These are phyloP conservation scores for Volutella citrinella DNA, from an alignment of 2,329 filamentous ascomycete genomes.

Conservation along the genomic window DNA sequence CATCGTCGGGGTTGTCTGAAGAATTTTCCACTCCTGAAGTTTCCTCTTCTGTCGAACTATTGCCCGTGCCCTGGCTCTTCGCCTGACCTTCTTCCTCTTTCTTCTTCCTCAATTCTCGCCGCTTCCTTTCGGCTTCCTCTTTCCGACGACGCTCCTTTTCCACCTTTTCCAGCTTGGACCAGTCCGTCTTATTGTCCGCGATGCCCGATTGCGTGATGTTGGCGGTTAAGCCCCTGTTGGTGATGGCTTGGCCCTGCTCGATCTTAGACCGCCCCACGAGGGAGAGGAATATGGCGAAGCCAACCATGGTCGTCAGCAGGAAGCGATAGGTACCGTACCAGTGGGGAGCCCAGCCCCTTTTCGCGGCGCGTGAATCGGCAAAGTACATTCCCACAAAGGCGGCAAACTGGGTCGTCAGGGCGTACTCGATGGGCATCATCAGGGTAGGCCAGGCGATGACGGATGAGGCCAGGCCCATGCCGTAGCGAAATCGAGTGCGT, in stretches of 20 bases:
- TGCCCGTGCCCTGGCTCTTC: too few relatives aligned
- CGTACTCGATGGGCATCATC: constrained; percentile 78
- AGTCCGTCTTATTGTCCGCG: constrained; percentile 39
- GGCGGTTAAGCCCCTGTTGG: constrained; percentile 34
- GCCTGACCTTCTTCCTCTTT: too few relatives aligned
- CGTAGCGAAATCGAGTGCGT: constrained; percentile 76
- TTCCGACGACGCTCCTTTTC: constrained; percentile 37
- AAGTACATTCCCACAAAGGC: constrained; percentile 87
- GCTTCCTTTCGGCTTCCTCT: constrained; percentile 29
- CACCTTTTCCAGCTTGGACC: constrained; percentile 42
- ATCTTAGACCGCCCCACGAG: constrained; percentile 82
- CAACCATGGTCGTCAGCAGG: constrained; percentile 86
- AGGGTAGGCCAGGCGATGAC: constrained; percentile 88
- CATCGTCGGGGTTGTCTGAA: too few relatives aligned
- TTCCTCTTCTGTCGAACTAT: too few relatives aligned
- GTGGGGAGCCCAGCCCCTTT: constrained; percentile 71
- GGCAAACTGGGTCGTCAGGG: constrained; percentile 79
- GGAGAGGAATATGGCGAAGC: constrained; percentile 74
- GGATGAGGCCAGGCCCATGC: constrained; percentile 76
- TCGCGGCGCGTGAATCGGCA: constrained; percentile 70
- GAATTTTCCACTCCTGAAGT: too few relatives aligned
- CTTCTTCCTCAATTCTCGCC: too few relatives aligned
- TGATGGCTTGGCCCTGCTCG: constrained; percentile 30
- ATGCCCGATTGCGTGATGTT: constrained; percentile 34
- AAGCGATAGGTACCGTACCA: constrained; percentile 94